Evolutionary conservation across 768 basidiomycete species (phyloP).

Genomic region (Boletellus emodensis): DNA sequence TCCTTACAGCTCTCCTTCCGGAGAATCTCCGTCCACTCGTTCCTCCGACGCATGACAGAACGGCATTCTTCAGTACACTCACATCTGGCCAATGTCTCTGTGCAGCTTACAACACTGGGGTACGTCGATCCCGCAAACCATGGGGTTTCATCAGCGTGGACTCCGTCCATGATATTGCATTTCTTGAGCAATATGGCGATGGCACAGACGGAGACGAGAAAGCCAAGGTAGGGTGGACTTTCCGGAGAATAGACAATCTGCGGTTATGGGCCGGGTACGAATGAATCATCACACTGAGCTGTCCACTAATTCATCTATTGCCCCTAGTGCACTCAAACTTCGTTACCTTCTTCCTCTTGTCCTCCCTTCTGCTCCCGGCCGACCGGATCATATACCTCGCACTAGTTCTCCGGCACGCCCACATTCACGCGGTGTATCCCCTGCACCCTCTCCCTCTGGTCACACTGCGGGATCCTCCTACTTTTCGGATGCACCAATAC

Average conservation of each 20-base stretch:
- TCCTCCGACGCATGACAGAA: conserved; percentile 29
- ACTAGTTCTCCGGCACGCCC: conserved; percentile 18
- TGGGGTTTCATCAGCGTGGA: conserved; percentile 85
- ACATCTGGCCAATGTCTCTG: conserved; percentile 82
- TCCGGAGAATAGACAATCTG: conserved; percentile 81
- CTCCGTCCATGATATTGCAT: conserved; percentile 74
- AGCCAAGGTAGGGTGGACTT: conserved; percentile 70
- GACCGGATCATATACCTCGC: conserved; percentile 25
- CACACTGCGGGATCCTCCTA: not conserved
- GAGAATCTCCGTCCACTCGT: conserved; percentile 43
- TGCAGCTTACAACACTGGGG: conserved; percentile 72
- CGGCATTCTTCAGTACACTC: conserved; percentile 48
- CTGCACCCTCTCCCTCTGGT: conserved; percentile 17
- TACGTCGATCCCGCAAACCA: conserved; percentile 74
- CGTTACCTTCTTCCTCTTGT: conserved; percentile 75
- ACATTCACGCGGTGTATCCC: conserved; percentile 21
- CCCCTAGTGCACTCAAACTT: conserved; percentile 69
- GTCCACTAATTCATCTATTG: not conserved
- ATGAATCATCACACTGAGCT: not conserved
- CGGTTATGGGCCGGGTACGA: conserved; percentile 81
- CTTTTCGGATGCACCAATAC: conserved; percentile 17
- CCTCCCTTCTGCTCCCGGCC: conserved; percentile 41
- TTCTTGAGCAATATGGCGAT: conserved; percentile 52
- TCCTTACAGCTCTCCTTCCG: conserved; percentile 61
- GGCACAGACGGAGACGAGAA: conserved; percentile 37